phyloP scores from a whole-genome alignment of 1,284 basidiomycete species.

The Melampsora americana region DNA sequence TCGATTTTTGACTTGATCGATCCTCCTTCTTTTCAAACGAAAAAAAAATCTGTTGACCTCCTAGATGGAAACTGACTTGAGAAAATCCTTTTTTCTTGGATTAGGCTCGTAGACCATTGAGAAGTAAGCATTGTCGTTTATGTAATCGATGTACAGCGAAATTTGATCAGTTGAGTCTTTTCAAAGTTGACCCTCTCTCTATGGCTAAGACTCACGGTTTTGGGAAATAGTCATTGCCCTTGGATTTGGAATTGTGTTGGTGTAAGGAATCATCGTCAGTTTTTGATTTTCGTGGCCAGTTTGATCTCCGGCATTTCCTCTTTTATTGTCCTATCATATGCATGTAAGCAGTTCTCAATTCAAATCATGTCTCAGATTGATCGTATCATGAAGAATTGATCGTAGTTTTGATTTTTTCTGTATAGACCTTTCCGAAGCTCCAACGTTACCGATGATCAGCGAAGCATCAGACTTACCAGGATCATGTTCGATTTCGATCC shows the following conservation, averaged over 20 bases:
- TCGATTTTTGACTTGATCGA: neutral
- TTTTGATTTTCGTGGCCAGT: constrained; percentile 79
- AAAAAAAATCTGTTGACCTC: no score
- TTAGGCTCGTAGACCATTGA: constrained; percentile 78
- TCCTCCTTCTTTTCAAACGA: neutral
- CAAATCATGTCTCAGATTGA: neutral
- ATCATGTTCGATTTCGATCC: constrained; percentile 70
- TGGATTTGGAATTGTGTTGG: constrained; percentile 99
- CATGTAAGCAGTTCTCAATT: constrained; percentile 62
- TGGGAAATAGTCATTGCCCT: constrained; percentile 73
- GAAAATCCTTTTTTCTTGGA: neutral
- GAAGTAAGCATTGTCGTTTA: constrained; percentile 90
- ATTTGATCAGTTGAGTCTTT: constrained; percentile 76
- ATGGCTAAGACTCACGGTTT: constrained; percentile 33
- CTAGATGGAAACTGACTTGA: neutral
- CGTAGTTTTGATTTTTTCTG: constrained; percentile 51
- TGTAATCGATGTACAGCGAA: constrained; percentile 85
- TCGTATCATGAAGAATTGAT: constrained; percentile 56
- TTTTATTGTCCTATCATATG: constrained; percentile 77
- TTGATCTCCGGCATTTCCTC: constrained; percentile 74
- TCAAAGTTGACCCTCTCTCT: neutral
- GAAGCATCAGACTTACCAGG: constrained; percentile 62
- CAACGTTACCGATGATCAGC: constrained; percentile 54
- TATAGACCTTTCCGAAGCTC: constrained; percentile 55
- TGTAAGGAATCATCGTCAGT: constrained; percentile 90